A percentile compares a stretch with the other conserved stretches of the same genome.
Conservation (phyloP, 2,329 filamentous ascomycete genomes). For the Ceratocystis cacaofunesta region DNA sequence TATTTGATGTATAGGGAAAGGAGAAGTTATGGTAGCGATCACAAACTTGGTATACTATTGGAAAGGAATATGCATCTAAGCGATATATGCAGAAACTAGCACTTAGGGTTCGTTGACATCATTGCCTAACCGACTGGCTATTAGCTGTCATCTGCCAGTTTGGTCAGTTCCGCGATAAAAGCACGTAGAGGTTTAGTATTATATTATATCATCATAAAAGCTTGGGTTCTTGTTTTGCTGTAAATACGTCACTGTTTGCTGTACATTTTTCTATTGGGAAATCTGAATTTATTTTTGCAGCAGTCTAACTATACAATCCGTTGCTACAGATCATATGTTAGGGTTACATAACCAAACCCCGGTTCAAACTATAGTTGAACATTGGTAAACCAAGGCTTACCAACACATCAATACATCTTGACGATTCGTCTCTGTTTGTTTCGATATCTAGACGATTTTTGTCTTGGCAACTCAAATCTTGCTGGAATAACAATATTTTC, state of each 20-base stretch:
- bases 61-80: neutral
- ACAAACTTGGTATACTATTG: neutral
- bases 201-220: too few species aligned
- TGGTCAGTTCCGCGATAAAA: too few species aligned
- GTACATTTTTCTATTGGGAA: too few species aligned
- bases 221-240: too few species aligned
- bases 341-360: neutral
- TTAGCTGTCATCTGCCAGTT: too few species aligned
- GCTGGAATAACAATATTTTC: neutral
- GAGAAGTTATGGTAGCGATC: neutral
- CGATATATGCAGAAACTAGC: neutral
- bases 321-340: neutral
- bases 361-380: neutral
- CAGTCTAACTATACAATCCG: too few species aligned
- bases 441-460: neutral
- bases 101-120: neutral
- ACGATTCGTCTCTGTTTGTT: neutral
- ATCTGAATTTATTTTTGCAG: too few species aligned
- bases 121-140: neutral
- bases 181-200: too few species aligned
- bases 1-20: neutral
- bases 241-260: too few species aligned
- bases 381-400: neutral
- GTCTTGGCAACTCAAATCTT: neutral
- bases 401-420: neutral